phyloP scores from a whole-genome alignment of 805 yeast genomes.

The Barnettozyma californica region DNA sequence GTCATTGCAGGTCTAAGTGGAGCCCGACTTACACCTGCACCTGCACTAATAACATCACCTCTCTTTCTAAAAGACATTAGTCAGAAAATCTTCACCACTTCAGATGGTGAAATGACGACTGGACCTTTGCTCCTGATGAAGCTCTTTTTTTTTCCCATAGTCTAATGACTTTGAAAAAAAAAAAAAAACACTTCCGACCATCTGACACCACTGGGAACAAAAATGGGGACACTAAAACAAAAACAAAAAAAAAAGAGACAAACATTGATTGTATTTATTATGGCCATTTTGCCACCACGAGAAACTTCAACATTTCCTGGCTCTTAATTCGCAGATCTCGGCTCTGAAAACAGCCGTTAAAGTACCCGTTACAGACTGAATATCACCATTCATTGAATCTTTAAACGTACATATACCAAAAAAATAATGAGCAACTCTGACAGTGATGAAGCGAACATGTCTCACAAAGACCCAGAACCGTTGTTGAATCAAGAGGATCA shows the following conservation, averaged over 20 bases:
- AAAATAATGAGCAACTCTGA: constrained; percentile 16
- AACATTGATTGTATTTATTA: too few species aligned
- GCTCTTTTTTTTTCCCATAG: background rate
- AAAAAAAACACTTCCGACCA: too few species aligned
- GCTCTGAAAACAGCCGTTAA: background rate
- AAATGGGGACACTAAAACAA: background rate
- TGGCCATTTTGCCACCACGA: background rate
- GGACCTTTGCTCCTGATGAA: too few species aligned
- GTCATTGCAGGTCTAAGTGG: constrained; percentile 7
- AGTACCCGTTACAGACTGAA: background rate
- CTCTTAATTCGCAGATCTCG: background rate
- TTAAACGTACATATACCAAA: too few species aligned
- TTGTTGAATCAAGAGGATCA: constrained; percentile 2
- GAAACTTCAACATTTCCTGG: background rate
- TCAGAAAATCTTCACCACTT: too few species aligned
- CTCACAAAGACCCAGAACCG: background rate
- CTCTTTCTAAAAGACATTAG: constrained; percentile 62
- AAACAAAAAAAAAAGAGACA: background rate
- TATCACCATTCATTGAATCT: too few species aligned
- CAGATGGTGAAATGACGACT: too few species aligned
- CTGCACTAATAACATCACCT: constrained; percentile 38
- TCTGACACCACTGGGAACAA: background rate
- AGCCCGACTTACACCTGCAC: constrained; percentile 11
- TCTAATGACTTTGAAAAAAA: too few species aligned
- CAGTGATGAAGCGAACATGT: background rate